These are phyloP conservation scores for Xylaria bambusicola DNA, from an alignment of 495 filamentous ascomycete genomes.

Conservation along the genomic window DNA sequence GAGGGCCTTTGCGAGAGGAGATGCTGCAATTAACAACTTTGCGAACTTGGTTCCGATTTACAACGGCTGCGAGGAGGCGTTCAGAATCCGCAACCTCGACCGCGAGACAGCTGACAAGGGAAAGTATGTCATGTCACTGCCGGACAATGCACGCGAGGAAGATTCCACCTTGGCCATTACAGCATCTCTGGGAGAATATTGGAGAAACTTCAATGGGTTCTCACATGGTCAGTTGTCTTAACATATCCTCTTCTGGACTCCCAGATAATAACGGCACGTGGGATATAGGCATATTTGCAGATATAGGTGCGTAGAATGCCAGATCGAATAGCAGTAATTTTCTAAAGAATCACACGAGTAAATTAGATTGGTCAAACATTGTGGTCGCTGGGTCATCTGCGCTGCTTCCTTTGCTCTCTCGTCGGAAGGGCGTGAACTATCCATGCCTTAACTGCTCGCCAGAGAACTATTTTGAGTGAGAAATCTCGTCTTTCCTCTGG, in stretches of 20 bases:
- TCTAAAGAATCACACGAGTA: not conserved
- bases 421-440: slow-evolving; percentile 6
- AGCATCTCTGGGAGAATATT: not conserved
- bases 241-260: not conserved
- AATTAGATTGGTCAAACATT: slow-evolving; percentile 17
- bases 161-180: not conserved
- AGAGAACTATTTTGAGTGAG: slow-evolving; percentile 15
- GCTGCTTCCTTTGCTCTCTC: slow-evolving; percentile 14
- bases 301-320: not conserved
- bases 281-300: not conserved
- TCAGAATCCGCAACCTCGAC: not conserved
- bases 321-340: not conserved
- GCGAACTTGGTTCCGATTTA: not conserved
- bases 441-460: not conserved
- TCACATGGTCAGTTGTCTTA: not conserved
- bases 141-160: not conserved
- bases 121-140: not conserved
- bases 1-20: not conserved
- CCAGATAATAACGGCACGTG: not conserved
- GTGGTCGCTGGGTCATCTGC: slow-evolving; percentile 18
- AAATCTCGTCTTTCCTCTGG: not conserved
- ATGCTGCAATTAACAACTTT: not conserved
- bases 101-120: not conserved
- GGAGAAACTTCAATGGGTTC: not conserved
- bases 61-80: not conserved